These are phyloP conservation scores for Tuctoria greenei DNA, from an alignment of 176 grass and related monocot species.

Conservation along the genomic window DNA sequence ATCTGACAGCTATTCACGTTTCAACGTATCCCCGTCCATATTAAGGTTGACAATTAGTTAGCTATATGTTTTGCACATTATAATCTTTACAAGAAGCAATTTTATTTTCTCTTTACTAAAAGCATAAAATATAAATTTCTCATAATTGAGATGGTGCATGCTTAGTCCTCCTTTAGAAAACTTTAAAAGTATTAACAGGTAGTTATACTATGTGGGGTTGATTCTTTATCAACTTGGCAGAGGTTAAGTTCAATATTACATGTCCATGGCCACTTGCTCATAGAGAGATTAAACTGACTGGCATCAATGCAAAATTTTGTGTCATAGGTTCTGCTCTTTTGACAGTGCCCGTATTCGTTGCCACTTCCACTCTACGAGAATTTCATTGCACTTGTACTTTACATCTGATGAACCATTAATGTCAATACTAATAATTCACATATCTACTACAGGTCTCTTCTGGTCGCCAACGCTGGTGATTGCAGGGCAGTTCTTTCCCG, in stretches of 20 bases:
- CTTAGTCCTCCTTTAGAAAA: neutral
- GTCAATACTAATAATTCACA: neutral
- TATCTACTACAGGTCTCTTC: constrained; percentile 59
- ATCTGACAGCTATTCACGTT: constrained; percentile 6
- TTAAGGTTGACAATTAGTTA: neutral
- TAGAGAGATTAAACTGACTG: neutral
- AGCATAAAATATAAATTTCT: constrained; percentile 2
- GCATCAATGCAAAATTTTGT: neutral
- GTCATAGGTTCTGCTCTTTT: neutral
- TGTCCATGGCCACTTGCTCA: neutral
- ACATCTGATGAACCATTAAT: neutral
- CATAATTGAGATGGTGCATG: too few relatives aligned
- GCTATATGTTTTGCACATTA: neutral
- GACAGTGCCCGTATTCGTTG: neutral
- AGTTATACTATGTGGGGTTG: neutral
- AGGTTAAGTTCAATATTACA: neutral
- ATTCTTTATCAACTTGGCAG: neutral
- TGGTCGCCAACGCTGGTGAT: constrained; percentile 89
- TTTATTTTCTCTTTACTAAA: constrained; percentile 7
- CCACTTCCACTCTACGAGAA: neutral
- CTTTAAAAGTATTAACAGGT: neutral
- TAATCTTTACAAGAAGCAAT: constrained; percentile 10
- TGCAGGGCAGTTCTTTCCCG: constrained; percentile 90
- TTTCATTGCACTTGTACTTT: constrained; percentile 10
- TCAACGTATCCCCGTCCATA: neutral